phyloP scores from a whole-genome alignment of 306 rosid genomes.

The Dicorynia guianensis region DNA sequence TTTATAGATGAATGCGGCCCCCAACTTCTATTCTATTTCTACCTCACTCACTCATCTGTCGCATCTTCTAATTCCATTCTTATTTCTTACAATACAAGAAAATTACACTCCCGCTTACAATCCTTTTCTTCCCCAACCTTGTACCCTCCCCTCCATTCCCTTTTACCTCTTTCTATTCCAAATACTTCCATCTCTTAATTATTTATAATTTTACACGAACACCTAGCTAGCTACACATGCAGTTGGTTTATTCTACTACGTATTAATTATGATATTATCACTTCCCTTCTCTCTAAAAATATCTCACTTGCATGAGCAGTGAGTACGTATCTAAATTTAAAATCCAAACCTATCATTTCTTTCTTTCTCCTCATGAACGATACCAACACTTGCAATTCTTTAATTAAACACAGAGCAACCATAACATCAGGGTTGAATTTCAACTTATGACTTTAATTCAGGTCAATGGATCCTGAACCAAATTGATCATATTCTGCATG shows the following conservation, averaged over 20 bases:
- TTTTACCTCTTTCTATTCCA: constrained; percentile 5
- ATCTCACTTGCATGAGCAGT: not conserved
- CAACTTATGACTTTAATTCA: constrained; percentile 8
- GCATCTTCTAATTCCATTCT: not conserved
- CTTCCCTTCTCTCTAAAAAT: not conserved
- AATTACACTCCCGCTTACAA: not conserved
- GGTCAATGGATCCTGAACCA: constrained; percentile 36
- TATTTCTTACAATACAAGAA: not conserved
- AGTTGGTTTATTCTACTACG: not conserved
- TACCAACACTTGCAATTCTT: not conserved
- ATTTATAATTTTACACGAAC: not conserved
- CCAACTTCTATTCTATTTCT: too few relatives aligned
- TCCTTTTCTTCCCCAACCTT: not conserved
- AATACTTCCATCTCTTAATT: not conserved
- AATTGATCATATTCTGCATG: not conserved
- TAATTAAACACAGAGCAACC: not conserved
- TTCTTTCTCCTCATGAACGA: constrained; percentile 6
- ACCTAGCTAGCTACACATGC: not conserved
- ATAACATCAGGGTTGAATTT: constrained; percentile 35
- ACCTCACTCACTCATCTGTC: not conserved
- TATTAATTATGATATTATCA: too few relatives aligned
- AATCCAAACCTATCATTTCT: not conserved
- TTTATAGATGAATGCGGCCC: too few relatives aligned
- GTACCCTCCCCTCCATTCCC: not conserved
- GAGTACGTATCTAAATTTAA: not conserved